Evolutionary conservation across 768 basidiomycete genomes (phyloP), one percentile per base, ranked within the genome.

Genomic region (Rhizopogon salebrosus): DNA sequence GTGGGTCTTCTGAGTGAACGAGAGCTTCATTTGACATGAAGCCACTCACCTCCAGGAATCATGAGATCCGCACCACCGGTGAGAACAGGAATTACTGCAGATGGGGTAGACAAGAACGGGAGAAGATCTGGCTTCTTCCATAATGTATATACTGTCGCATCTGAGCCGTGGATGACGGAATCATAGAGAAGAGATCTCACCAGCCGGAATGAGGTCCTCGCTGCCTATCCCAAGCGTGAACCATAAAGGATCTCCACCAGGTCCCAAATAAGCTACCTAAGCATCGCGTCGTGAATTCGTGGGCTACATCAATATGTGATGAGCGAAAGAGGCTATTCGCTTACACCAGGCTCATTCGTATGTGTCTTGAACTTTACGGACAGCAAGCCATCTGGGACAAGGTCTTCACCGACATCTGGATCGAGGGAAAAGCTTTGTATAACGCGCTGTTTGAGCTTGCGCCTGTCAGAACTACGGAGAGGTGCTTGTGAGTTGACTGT

Each of bases 31-130:
- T 11, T 34, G 10, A 34, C 9, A 31, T 22, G 41, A n/a, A 40
- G 0, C 35, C 26, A 72, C 83, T 62, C 62, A 87, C 88, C 87
- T 68, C 90, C 91, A 4, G 91, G 89, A 31, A 88, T 83, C 89
- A 94, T 92, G 7, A 93, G 77, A 70, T 94, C 90, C 0, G 91
- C 89, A n/a, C 92, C 91, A 9, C 80, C 81, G 3, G 82, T 71
- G 11, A 94, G 76, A 23, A 84, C 74, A 1, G 85, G 85, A 35
- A 92, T 80, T 26, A 91, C 90, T 10, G 80, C 69, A 2, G 79
- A 65, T 2, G 89, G 87, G 0, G 90, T 91, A 2, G 83, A 80
- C n/a, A 93, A 57, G 54, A 77, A 77, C 0, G 89, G 87, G 8
- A 93, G 73, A 1, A 94, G 69, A 36, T 80, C 75, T 9, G 79